A percentile compares a stretch with the other conserved stretches of the same genome.
Conservation (phyloP, 2,329 filamentous ascomycete species). For the Talaromyces sp. region DNA sequence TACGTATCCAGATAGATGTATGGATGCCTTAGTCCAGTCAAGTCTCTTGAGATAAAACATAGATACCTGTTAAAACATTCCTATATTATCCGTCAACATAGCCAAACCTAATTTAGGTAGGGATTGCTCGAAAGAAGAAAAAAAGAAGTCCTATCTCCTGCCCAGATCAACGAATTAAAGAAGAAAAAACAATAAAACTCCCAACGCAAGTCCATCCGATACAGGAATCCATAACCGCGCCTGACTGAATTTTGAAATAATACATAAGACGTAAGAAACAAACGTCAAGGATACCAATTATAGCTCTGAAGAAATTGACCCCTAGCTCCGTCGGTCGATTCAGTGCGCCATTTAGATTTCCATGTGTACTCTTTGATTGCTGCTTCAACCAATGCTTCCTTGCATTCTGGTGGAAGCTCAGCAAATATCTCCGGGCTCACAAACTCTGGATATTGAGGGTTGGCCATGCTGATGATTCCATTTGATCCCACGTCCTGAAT, state of each 20-base stretch:
- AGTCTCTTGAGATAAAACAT: neutral
- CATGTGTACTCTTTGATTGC: constrained; percentile 62
- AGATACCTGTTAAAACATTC: neutral
- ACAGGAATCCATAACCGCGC: constrained; percentile 1
- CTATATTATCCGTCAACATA: neutral
- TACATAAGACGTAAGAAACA: constrained; percentile 8
- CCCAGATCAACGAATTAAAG: neutral
- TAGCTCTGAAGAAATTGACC: constrained; percentile 33
- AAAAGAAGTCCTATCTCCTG: neutral
- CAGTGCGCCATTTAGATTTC: constrained; percentile 69
- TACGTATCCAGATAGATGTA: neutral
- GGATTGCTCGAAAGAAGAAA: neutral
- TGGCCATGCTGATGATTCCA: constrained; percentile 33
- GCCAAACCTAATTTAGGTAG: neutral
- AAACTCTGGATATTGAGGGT: constrained; percentile 34
- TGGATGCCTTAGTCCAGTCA: neutral
- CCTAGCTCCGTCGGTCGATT: constrained; percentile 51
- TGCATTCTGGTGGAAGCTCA: constrained; percentile 51
- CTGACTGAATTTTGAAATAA: neutral
- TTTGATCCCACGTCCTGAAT: constrained; percentile 39
- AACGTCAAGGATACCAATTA: constrained; percentile 36
- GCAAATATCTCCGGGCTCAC: constrained; percentile 38
- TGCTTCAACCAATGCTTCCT: constrained; percentile 65
- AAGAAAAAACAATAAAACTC: neutral
- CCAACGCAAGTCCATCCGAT: neutral